These are phyloP conservation scores for Starmerella vitae DNA, from an alignment of 805 yeast genomes.

Conservation along the genomic window DNA sequence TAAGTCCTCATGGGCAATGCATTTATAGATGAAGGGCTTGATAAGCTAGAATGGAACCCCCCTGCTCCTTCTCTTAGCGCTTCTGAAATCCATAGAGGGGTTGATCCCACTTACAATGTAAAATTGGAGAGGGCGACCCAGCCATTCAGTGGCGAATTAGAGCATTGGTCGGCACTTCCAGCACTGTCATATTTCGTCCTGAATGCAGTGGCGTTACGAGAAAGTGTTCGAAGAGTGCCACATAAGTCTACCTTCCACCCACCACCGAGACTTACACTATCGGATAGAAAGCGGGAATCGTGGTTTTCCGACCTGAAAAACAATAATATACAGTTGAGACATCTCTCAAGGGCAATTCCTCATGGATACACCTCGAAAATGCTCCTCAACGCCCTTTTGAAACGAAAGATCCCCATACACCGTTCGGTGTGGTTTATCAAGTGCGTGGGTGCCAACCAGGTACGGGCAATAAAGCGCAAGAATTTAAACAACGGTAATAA, in stretches of 20 bases:
- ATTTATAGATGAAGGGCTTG: conserved; percentile 6
- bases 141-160: conserved; percentile 30
- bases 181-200: conserved; percentile 38
- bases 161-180: conserved; percentile 33
- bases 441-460: conserved; percentile 72
- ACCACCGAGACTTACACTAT: conserved; percentile 80
- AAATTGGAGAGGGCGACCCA: conserved; percentile 48
- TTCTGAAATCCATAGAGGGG: conserved; percentile 55
- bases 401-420: conserved; percentile 54
- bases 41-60: conserved; percentile 12
- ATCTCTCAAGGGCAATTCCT: conserved; percentile 67
- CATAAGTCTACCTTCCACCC: conserved; percentile 51
- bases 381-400: conserved; percentile 55
- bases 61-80: conserved; percentile 32
- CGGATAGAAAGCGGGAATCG: conserved; percentile 69
- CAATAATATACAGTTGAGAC: conserved; percentile 47
- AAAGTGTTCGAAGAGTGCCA: conserved; percentile 34
- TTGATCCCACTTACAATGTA: conserved; percentile 47
- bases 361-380: conserved; percentile 72
- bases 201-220: conserved; percentile 37
- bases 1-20: neutral
- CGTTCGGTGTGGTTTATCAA: conserved; percentile 86
- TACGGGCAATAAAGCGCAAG: conserved; percentile 43
- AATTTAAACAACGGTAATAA: too few relatives aligned
- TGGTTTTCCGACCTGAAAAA: conserved; percentile 78